Evolutionary conservation across 1,284 basidiomycete genomes (phyloP), one percentile per base, ranked within the genome.

Genomic region (Boletus semigastroideus): DNA sequence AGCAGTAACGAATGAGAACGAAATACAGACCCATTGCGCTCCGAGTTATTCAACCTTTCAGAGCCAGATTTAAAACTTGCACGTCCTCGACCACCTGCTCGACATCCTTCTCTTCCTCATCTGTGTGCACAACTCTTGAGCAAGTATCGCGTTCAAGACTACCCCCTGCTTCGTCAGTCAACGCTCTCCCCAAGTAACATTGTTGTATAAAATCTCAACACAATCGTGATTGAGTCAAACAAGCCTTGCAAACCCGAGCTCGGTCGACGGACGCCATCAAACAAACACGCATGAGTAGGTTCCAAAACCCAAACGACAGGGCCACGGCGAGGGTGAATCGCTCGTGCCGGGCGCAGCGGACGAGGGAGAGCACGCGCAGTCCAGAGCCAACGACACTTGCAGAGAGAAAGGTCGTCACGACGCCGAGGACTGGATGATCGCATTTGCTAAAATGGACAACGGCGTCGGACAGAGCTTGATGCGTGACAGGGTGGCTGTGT

Each of bases 321-420:
- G 87, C 85, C 0, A 85, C 86, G 11, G 84, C 82, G 30, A 88
- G 78, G 28, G 94, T 77, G 71, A 94, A 92, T 19, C 92, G 76
- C 53, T 90, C 87, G 16, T 90, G 76, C 1, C 92, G 77, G 12
- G 83, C 84, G 64, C 84, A 93, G 11, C 72, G 67, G 42, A 79
- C 74, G 61, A 81, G 83, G 2, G 84, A 77, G 31, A 95, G 74
- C 3, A 95, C 86, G 33, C 87, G 82, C 36, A 90, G 55, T 44
- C 92, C 91, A 0, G 87, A 88, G 14, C 78, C 75, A 27, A 76
- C 75, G 19, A 88, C 86, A 38, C 74, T 80, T 0, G 83, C 82
- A 53, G 86, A 86, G 45, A 90, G 74, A 72, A 89, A 91, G 3
- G 89, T 90, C 13, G 88, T 92, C 3, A 92, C 87, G 5, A 90